Evolutionary conservation across 805 yeast genomes (phyloP), one percentile per base, ranked within the genome.

Genomic region (Yamadazyma insecticola): DNA sequence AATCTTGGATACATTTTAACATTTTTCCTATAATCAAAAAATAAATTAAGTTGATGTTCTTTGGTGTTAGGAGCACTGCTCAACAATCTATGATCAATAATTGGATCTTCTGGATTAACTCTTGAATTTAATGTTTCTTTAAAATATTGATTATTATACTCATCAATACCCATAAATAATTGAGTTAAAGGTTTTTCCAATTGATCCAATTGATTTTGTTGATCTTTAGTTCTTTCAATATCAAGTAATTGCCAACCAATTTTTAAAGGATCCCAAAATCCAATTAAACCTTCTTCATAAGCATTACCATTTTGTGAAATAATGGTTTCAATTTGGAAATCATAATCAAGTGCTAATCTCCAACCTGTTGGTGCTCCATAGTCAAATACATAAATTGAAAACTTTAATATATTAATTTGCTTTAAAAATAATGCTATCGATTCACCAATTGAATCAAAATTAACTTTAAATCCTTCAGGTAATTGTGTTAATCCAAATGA

Each of bases 291-390:
- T 30, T 60, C 70, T 6, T 44, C 60, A 35, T 67, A 67, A 13
- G 70, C 70, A 45, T 64, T 67, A 7, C 72, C 72, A 36, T 64
- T 67, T 46, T 67, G 73, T 8, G 55, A 26, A 30, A 67, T 45
- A 22, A 67, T 39, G 4, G 55, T 66, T 4, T 43, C 29, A 12
- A 65, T 47, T 6, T 39, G 33, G 4, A 43, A 36, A 2, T 69
- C 66, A 5, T 45, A 32, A 17, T 43, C 50, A 32, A 63, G 39
- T 4, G 67, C 66, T 16, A 67, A 37, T 30, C 71, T 51, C 22
- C 54, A 48, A 0, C 62, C 72, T 6, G 56, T 54, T 7, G 72
- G 72, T 7, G 70, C 56, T 24, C 73, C 72, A 37, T 67, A 67
- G 40, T 67, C 73, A 39, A 67, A 66, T 14, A 64, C 39, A 39